Percentiles rank a stretch among this genome's conserved stretches.
phyloP scores from a whole-genome alignment of 495 filamentous ascomycete species.

The Margaritispora aquatica region DNA sequence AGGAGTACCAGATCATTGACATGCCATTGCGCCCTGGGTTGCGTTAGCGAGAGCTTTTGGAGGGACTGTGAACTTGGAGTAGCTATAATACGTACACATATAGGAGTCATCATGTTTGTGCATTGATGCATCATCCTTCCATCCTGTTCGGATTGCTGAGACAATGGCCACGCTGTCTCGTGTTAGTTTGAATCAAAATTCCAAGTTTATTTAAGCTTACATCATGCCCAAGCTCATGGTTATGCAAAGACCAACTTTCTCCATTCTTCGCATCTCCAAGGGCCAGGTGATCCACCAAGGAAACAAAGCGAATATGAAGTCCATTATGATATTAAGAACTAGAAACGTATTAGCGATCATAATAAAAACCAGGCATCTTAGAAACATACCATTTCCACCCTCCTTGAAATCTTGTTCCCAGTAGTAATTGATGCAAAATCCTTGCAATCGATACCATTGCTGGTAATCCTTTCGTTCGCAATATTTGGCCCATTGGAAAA shows the following conservation, averaged over 20 bases:
- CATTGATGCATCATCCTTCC: neutral
- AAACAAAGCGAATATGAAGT: conserved; percentile 39
- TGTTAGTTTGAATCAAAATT: too few relatives aligned
- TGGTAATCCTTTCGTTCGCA: neutral
- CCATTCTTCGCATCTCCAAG: conserved; percentile 33
- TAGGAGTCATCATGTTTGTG: neutral
- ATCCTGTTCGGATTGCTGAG: neutral
- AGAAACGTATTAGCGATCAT: conserved; percentile 13
- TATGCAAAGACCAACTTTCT: conserved; percentile 35
- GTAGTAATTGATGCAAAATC: neutral
- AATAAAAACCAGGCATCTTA: too few relatives aligned
- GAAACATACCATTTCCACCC: neutral
- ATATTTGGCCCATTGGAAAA: conserved; percentile 4
- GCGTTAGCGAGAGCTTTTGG: neutral
- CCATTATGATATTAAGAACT: conserved; percentile 36
- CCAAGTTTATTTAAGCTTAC: conserved; percentile 27
- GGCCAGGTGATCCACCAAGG: conserved; percentile 38
- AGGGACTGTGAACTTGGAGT: neutral
- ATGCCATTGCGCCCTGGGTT: conserved; percentile 1
- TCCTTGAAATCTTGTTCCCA: neutral
- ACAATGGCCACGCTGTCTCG: neutral
- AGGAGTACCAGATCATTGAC: conserved; percentile 4
- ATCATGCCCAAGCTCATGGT: conserved; percentile 39
- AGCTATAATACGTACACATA: neutral
- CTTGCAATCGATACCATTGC: neutral